phyloP scores from a whole-genome alignment of 805 yeast species.

The Starmerella vitae region DNA sequence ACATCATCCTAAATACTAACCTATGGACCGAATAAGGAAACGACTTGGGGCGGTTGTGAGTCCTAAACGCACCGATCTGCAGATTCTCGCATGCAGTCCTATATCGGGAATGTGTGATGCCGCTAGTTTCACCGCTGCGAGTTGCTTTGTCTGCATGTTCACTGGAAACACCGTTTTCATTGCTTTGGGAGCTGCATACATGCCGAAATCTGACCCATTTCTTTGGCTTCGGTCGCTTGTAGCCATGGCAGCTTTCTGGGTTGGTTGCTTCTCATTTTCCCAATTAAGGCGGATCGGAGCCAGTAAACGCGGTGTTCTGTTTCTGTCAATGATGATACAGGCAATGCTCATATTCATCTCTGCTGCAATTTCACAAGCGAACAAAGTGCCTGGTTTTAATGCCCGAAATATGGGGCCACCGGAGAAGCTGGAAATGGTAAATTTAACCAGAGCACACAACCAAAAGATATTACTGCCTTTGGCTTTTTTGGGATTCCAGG shows the following conservation, averaged over 20 bases:
- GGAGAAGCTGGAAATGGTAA: not conserved
- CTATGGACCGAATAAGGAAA: too few species aligned
- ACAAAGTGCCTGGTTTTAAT: conserved; percentile 3
- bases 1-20: too few species aligned
- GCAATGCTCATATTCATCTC: conserved; percentile 6
- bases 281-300: conserved; percentile 8
- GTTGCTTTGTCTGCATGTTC: conserved; percentile 11
- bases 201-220: conserved; percentile 5
- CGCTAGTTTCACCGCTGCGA: conserved; percentile 12
- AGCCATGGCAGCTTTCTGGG: conserved; percentile 10
- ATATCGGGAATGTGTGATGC: conserved; percentile 15
- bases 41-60: not conserved
- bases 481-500: conserved; percentile 12
- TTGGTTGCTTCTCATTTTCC: conserved; percentile 12
- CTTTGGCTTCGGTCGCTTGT: conserved; percentile 12
- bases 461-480: conserved; percentile 7
- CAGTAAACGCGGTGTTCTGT: conserved; percentile 4
- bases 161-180: conserved; percentile 15
- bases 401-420: conserved; percentile 3
- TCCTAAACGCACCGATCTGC: conserved; percentile 6
- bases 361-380: conserved; percentile 11
- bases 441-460: not conserved
- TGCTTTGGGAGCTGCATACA: conserved; percentile 11
- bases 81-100: conserved; percentile 8
- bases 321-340: conserved; percentile 8